phyloP scores from a whole-genome alignment of 2,329 filamentous ascomycete genomes.

The Aspergillus piperis region DNA sequence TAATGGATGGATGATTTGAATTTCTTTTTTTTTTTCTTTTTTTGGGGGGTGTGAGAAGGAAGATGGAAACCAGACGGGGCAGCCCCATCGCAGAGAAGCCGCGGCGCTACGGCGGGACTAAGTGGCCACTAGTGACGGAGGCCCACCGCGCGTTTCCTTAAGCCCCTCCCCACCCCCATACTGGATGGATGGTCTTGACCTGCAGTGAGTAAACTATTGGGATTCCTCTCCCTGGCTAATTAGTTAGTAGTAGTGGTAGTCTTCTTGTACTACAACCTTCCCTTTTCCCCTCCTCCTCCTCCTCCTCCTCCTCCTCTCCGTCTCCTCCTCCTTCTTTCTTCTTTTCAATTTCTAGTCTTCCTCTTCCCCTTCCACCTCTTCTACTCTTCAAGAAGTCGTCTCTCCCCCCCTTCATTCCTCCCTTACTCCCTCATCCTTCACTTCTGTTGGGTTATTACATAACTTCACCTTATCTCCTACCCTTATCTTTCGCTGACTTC shows the following conservation, averaged over 20 bases:
- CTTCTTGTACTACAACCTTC: conserved; percentile 11
- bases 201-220: too few relatives aligned
- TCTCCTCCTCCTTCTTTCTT: conserved; percentile 8
- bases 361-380: background rate
- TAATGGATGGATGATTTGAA: too few relatives aligned
- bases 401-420: background rate
- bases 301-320: background rate
- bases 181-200: too few relatives aligned
- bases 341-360: conserved; percentile 7
- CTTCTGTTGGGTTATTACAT: conserved; percentile 4
- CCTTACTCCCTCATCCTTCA: background rate
- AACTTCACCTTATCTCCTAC: background rate
- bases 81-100: background rate
- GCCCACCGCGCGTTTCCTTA: conserved; percentile 17
- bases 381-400: too few relatives aligned
- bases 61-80: too few relatives aligned
- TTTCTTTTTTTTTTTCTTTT: too few relatives aligned
- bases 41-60: too few relatives aligned
- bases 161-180: conserved; percentile 27
- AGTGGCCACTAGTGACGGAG: conserved; percentile 12
- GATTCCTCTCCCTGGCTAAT: too few relatives aligned
- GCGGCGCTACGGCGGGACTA: background rate
- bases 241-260: background rate
- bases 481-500: conserved; percentile 3
- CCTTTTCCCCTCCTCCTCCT: background rate